A percentile compares a stretch with the other conserved stretches of the same genome.
phyloP scores from a whole-genome alignment of 768 basidiomycete species.

The Kwoniella botswanensis region DNA sequence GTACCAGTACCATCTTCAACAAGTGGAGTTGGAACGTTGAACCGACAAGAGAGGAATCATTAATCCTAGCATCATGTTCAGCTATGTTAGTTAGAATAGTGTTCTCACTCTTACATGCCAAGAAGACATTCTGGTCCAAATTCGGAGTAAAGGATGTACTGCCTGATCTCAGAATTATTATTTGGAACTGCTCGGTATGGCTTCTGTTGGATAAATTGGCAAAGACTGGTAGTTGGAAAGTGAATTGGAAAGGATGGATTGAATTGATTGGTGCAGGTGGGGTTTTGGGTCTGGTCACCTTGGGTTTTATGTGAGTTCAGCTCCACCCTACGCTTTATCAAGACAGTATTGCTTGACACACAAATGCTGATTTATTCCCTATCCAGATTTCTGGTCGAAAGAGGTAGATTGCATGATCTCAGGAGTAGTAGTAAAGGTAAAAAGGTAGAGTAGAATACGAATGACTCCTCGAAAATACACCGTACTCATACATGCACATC shows the following conservation, averaged over 20 bases:
- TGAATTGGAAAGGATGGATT: conserved; percentile 25
- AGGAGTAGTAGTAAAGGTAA: conserved; percentile 4
- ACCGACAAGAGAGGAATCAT: conserved; percentile 31
- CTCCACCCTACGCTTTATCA: neutral
- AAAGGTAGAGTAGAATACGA: conserved; percentile 11
- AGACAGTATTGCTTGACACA: neutral
- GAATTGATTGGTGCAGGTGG: conserved; percentile 38
- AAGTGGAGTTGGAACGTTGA: conserved; percentile 35
- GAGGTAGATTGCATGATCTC: conserved; percentile 6
- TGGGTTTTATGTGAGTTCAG: conserved; percentile 32
- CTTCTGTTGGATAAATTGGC: conserved; percentile 8
- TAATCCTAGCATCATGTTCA: conserved; percentile 44
- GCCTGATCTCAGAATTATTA: neutral
- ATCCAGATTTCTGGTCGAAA: conserved; percentile 15
- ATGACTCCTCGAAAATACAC: too few relatives aligned
- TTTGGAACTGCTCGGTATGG: conserved; percentile 8
- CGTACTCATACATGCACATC: too few relatives aligned
- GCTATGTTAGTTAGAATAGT: conserved; percentile 50
- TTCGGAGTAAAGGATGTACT: neutral
- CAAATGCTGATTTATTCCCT: neutral
- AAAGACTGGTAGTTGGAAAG: conserved; percentile 18
- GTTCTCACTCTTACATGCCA: conserved; percentile 36
- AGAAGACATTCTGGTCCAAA: neutral
- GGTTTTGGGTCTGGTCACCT: conserved; percentile 32
- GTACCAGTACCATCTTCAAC: conserved; percentile 63